A percentile compares a stretch with the other conserved stretches of the same genome.
Evolutionary conservation across 805 yeast genomes (phyloP).

Genomic region (Peterozyma xylosa): DNA sequence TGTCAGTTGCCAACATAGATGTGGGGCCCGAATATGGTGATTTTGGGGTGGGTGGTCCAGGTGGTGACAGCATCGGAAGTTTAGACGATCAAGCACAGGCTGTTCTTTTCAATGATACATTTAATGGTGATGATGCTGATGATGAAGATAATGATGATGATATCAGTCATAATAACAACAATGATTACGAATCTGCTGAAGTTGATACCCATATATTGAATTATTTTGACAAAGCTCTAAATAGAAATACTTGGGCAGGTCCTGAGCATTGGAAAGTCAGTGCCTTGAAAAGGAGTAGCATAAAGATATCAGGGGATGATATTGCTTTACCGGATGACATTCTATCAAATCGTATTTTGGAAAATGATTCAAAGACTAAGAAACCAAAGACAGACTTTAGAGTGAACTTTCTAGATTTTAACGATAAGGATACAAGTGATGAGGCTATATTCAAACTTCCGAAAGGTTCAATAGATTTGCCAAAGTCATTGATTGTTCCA

Average conservation of each 20-base stretch:
- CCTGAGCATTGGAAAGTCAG: conserved; percentile 83
- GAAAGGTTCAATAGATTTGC: conserved; percentile 28
- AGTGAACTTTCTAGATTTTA: conserved; percentile 13
- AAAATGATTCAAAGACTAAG: not conserved
- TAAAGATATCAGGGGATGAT: not conserved
- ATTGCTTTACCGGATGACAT: not conserved
- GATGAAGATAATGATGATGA: conserved; percentile 14
- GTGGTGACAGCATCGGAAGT: conserved; percentile 10
- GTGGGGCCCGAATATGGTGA: conserved; percentile 13
- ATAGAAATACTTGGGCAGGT: conserved; percentile 66
- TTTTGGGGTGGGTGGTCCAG: conserved; percentile 8
- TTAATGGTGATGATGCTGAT: conserved; percentile 9
- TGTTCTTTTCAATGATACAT: conserved; percentile 3
- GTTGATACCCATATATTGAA: conserved; percentile 61
- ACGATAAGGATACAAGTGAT: conserved; percentile 24
- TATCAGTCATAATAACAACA: conserved; percentile 5
- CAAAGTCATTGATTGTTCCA: conserved; percentile 28
- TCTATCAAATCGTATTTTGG: not conserved
- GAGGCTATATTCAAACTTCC: conserved; percentile 21
- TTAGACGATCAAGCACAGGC: conserved; percentile 4
- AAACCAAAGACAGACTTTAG: conserved; percentile 9
- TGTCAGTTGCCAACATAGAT: conserved; percentile 8
- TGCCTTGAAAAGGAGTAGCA: conserved; percentile 33
- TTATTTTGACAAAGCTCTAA: conserved; percentile 66
- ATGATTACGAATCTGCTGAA: conserved; percentile 11